phyloP scores from a whole-genome alignment of 192 early-diverging fungal species.

The Coemansia interrupta region DNA sequence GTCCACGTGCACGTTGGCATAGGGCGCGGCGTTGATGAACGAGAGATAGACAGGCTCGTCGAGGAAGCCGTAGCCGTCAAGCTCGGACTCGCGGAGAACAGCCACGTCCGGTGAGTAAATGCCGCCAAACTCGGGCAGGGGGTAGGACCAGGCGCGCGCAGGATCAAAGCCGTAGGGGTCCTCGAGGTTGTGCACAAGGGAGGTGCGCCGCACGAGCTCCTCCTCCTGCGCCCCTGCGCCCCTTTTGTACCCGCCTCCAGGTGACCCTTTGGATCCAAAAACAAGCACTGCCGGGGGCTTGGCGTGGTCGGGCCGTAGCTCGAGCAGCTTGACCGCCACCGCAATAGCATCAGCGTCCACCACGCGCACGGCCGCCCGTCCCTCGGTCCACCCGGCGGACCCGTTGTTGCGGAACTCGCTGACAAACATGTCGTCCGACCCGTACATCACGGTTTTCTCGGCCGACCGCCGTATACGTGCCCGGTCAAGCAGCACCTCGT shows the following conservation, averaged over 20 bases:
- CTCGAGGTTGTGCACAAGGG: slow-evolving; percentile 49
- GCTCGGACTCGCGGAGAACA: slow-evolving; percentile 51
- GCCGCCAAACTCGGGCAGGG: slow-evolving; percentile 53
- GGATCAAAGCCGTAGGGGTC: slow-evolving; percentile 45
- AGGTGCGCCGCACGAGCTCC: slow-evolving; percentile 47
- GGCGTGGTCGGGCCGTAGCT: slow-evolving; percentile 45
- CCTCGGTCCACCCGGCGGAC: slow-evolving; percentile 49
- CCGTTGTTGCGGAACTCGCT: slow-evolving; percentile 52
- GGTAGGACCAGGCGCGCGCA: slow-evolving; percentile 46
- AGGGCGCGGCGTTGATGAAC: slow-evolving; percentile 52
- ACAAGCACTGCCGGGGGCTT: slow-evolving; percentile 43
- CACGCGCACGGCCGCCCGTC: slow-evolving; percentile 41
- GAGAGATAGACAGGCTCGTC: slow-evolving; percentile 42
- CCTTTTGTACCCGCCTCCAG: slow-evolving; percentile 51
- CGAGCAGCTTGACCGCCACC: slow-evolving; percentile 37
- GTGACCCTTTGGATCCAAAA: slow-evolving; percentile 46
- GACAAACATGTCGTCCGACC: slow-evolving; percentile 45
- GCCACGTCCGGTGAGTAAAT: slow-evolving; percentile 51
- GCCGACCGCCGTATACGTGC: slow-evolving; percentile 34
- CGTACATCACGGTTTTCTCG: slow-evolving; percentile 40
- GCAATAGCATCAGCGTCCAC: slow-evolving; percentile 41
- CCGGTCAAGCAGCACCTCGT: slow-evolving; percentile 45
- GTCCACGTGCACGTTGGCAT: slow-evolving; percentile 43
- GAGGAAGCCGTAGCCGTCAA: slow-evolving; percentile 45
- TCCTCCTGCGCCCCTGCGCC: slow-evolving; percentile 52